Evolutionary conservation across 805 yeast species (phyloP).

Genomic region (Tanozyma kutaoensis): DNA sequence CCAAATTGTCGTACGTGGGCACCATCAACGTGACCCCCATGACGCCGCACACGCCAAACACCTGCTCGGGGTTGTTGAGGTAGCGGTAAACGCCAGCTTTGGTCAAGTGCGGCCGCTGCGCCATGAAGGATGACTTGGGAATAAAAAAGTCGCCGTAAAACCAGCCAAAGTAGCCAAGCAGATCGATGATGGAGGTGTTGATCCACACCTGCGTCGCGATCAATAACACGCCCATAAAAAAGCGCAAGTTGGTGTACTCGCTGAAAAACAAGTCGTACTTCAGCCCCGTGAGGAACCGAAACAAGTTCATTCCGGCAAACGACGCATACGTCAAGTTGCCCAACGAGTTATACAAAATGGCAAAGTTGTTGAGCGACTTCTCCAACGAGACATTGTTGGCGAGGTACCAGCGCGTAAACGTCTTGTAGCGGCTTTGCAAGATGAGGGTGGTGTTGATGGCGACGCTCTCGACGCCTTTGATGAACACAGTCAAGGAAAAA

Average conservation of each 20-base stretch:
- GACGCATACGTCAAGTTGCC: slow-evolving; percentile 42
- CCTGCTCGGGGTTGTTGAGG: slow-evolving; percentile 70
- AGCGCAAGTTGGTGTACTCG: slow-evolving; percentile 34
- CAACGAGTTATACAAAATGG: slow-evolving; percentile 41
- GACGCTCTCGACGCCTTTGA: slow-evolving; percentile 38
- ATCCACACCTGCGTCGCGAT: slow-evolving; percentile 56
- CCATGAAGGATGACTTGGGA: slow-evolving; percentile 26
- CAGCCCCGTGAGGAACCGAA: slow-evolving; percentile 8
- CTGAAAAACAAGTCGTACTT: slow-evolving; percentile 6
- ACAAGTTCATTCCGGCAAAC: slow-evolving; percentile 27
- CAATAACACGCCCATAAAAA: slow-evolving; percentile 46
- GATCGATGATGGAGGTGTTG: slow-evolving; percentile 49
- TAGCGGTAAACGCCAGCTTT: slow-evolving; percentile 75
- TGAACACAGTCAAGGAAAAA: slow-evolving; percentile 26
- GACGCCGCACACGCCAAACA: slow-evolving; percentile 65
- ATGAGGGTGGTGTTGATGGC: slow-evolving; percentile 38
- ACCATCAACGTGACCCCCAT: slow-evolving; percentile 62
- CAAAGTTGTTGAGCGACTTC: slow-evolving; percentile 64
- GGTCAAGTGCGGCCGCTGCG: slow-evolving; percentile 37
- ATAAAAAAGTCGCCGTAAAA: slow-evolving; percentile 78
- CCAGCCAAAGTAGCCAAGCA: slow-evolving; percentile 82
- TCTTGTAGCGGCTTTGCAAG: slow-evolving; percentile 45
- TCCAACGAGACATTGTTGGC: slow-evolving; percentile 51
- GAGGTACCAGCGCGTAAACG: slow-evolving; percentile 52
- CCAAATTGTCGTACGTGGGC: slow-evolving; percentile 38